These are phyloP conservation scores for Phytophthora macrochlamydospora DNA, from an alignment of 352 stramenopile species.

Conservation along the genomic window DNA sequence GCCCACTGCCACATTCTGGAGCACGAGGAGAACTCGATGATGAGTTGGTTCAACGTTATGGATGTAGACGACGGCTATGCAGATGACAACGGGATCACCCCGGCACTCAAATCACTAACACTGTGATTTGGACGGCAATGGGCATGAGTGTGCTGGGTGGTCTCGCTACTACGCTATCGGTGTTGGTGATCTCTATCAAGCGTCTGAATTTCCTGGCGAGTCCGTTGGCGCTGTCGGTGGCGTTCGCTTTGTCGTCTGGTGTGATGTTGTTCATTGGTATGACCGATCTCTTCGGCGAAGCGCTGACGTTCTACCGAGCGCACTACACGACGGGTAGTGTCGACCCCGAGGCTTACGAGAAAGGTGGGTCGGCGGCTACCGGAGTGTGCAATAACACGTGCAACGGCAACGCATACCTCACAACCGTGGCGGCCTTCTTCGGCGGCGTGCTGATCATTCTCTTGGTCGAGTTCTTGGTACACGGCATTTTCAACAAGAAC, in stretches of 20 bases:
- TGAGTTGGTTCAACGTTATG: conserved; percentile 66
- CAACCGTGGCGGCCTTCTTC: conserved; percentile 58
- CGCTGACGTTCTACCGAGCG: conserved; percentile 59
- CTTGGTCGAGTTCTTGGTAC: conserved; percentile 67
- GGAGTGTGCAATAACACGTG: conserved; percentile 67
- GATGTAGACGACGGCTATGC: conserved; percentile 49
- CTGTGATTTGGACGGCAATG: conserved; percentile 64
- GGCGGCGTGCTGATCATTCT: conserved; percentile 66
- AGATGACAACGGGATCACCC: conserved; percentile 44
- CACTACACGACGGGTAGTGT: conserved; percentile 52
- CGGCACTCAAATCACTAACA: conserved; percentile 44
- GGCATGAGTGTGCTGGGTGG: conserved; percentile 73
- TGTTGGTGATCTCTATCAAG: conserved; percentile 64
- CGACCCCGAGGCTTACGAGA: conserved; percentile 71
- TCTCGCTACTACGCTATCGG: conserved; percentile 64
- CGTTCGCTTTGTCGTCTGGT: conserved; percentile 70
- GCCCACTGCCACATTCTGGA: conserved; percentile 80
- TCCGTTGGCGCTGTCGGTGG: conserved; percentile 56
- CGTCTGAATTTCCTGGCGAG: conserved; percentile 66
- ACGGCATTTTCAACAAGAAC: conserved; percentile 44
- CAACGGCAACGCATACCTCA: conserved; percentile 63
- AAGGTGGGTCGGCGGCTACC: conserved; percentile 37
- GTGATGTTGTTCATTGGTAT: conserved; percentile 82
- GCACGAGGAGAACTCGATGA: conserved; percentile 80
- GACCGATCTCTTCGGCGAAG: conserved; percentile 60